Evolutionary conservation across 306 rosid genomes (phyloP).

Genomic region (Corylus americana): DNA sequence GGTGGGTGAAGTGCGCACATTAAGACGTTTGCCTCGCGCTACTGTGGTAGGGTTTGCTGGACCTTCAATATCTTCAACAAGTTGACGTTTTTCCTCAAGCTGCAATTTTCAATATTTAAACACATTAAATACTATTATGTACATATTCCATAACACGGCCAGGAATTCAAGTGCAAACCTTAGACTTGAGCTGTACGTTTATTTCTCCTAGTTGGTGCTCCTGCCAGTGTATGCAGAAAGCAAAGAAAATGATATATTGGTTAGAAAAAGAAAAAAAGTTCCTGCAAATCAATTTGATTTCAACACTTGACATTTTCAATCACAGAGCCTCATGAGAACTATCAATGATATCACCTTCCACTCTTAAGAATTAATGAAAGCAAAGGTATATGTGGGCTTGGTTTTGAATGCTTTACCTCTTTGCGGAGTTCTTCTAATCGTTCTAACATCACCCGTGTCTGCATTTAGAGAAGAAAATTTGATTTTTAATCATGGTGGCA

Average conservation of each 20-base stretch:
- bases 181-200: conserved; percentile 50
- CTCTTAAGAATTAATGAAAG: background rate
- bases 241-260: background rate
- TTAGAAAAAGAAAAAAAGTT: background rate
- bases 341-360: too few species aligned
- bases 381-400: background rate
- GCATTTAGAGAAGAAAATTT: conserved; percentile 15
- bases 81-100: conserved; percentile 41
- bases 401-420: conserved; percentile 41
- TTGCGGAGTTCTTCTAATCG: conserved; percentile 51
- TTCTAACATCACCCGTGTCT: conserved; percentile 49
- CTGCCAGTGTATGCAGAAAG: conserved; percentile 31
- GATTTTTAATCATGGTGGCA: background rate
- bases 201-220: conserved; percentile 47
- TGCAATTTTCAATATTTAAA: conserved; percentile 7
- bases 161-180: conserved; percentile 47
- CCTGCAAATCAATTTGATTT: background rate
- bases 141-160: background rate
- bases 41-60: conserved; percentile 9
- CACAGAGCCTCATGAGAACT: too few species aligned
- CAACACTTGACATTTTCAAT: background rate
- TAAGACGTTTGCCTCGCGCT: background rate
- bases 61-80: conserved; percentile 4
- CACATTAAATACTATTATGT: background rate
- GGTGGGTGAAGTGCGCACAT: conserved; percentile 4